Evolutionary conservation across 2,329 filamentous ascomycete species (phyloP), one percentile per base, ranked within the genome.

Genomic region (Orbilia quercus): DNA sequence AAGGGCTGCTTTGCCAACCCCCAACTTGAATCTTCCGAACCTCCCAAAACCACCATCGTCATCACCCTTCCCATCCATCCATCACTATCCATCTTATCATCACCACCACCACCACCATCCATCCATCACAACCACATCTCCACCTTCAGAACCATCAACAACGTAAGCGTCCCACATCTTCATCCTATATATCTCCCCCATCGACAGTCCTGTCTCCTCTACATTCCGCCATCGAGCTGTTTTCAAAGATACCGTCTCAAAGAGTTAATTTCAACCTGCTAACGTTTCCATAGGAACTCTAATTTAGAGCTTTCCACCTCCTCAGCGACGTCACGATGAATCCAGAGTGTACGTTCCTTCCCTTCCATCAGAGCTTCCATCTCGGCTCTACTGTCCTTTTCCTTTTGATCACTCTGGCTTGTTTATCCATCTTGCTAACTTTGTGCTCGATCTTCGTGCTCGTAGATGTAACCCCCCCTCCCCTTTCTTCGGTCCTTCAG

Each of bases 271-370:
- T 51, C 47, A n/a, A 20, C 42, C 42, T 45, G 45, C 67, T 72
- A 59, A 72, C 67, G 67, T 65, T 72, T 65, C 54, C 50, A 31
- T 54, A 54, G 47, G 59, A 65, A 72, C 59, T 72, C 40, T 72
- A 72, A 65, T 65, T 69, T 65, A 72, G 67, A 72, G 67, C 67
- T 72, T 72, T 64, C 59, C 38, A 65, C 47, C 62, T 65, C 53
- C 65, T 23, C 55, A 60, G 44, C 51, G 57, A 60, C 60, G 36
- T 67, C 70, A 74, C 31, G 23, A 74, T 74, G 70, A 74, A 74
- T 67, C 70, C 70, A 66, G 70, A 74, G 70, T 74, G 70, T 74
- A 74, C 40, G 70, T 16, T 55, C 31, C 38, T 38, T 14, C 40
- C 48, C 23, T 36, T 55, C 28, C 34, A 31, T 47, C 34, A 45